Evolutionary conservation across 495 filamentous ascomycete species (phyloP).

Genomic region (Hypoxylon fragiforme): DNA sequence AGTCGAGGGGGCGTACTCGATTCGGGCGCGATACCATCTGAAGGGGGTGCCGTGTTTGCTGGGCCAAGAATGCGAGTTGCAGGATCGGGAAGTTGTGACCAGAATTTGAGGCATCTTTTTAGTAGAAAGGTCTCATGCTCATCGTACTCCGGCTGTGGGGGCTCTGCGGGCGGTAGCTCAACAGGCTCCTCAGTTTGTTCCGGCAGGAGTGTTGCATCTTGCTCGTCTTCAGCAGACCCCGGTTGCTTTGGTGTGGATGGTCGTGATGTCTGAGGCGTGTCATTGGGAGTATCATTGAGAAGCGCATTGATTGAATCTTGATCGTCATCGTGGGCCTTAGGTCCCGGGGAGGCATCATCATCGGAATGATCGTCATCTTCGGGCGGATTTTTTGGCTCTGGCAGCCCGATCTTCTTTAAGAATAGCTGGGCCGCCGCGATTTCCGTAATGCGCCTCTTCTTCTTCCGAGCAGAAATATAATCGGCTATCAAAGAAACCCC

Average conservation of each 20-base stretch:
- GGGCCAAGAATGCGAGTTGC: constrained; percentile 70
- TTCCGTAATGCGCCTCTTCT: constrained; percentile 71
- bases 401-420: constrained; percentile 55
- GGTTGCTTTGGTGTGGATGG: constrained; percentile 36
- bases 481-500: constrained; percentile 86
- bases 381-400: constrained; percentile 27
- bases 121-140: constrained; percentile 63
- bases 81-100: constrained; percentile 76
- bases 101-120: constrained; percentile 73
- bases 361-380: constrained; percentile 43
- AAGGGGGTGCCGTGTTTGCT: constrained; percentile 75
- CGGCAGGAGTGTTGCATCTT: constrained; percentile 7
- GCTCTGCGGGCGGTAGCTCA: constrained; percentile 15
- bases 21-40: constrained; percentile 58
- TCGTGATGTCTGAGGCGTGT: constrained; percentile 46
- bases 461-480: constrained; percentile 71
- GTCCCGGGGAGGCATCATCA: constrained; percentile 39
- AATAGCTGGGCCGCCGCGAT: constrained; percentile 77
- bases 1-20: constrained; percentile 54
- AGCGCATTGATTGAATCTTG: constrained; percentile 42
- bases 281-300: constrained; percentile 52
- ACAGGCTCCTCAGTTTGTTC: constrained; percentile 14
- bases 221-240: constrained; percentile 17
- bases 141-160: constrained; percentile 49
- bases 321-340: constrained; percentile 32